Evolutionary conservation across 495 filamentous ascomycete species (phyloP), one percentile per base, ranked within the genome.

Genomic region (Aspergillus heteromorphus): DNA sequence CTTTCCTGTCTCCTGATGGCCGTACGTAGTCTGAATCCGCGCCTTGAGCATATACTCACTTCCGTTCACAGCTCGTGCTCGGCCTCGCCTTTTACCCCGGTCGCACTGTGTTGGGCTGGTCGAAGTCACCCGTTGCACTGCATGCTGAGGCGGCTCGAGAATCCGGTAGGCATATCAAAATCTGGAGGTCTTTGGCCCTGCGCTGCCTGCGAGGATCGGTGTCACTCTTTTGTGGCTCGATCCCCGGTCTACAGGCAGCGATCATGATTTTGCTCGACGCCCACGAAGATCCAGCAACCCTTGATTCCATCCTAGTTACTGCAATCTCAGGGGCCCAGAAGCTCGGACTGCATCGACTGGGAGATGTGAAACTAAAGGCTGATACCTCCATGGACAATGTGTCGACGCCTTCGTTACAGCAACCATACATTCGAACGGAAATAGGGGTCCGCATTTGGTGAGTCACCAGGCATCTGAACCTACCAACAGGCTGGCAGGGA

Each of bases 321-420:
- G 67, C 63, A 6, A 68, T 70, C 25, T 58, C 63, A 13, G 67
- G 65, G 16, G 67, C 67, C 6, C 67, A 57, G 1, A 70, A 59
- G 53, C 53, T 70, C 8, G 53, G 53, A 4, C 48, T 68, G 50
- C 63, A 70, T 57, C 59, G 53, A 10, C 50, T 70, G 16, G 63
- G 65, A 23, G 51, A 68, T 18, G 56, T 55, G 13, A 48, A 16
- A 19, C 49, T 67, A 34, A 17, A 40, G 18, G 20, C n/a, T 29
- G 21, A n/a, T 23, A 17, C 29, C 43, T 11, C 4, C 13, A 2
- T 14, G 5, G 14, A 18, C 40, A 18, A 9, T 47, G 11, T n/a
- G n/a, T n/a, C n/a, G 21, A 29, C 6, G 23, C 14, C 2, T 14
- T 16, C 13, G 2, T 4, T 8, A 13, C 9, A 17, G 19, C 10